These are phyloP conservation scores for Alternaria solani DNA, from an alignment of 2,329 filamentous ascomycete species.

Conservation along the genomic window DNA sequence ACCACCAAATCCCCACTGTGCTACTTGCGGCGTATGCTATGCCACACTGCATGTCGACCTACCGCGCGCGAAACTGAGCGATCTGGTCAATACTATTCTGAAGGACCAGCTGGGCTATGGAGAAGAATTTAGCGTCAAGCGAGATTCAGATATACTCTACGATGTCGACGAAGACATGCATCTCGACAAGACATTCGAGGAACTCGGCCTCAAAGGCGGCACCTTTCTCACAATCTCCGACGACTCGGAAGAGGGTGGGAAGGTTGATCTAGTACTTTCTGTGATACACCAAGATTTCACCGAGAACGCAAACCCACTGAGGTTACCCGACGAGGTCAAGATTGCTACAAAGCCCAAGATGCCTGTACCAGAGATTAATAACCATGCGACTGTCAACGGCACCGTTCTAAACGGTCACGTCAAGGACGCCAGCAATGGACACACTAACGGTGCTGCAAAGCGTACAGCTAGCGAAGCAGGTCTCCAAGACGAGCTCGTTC, in stretches of 20 bases:
- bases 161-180: conserved; percentile 91
- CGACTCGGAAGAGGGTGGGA: conserved; percentile 77
- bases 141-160: conserved; percentile 76
- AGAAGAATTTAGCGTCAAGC: conserved; percentile 81
- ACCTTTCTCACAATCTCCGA: conserved; percentile 85
- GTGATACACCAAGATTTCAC: conserved; percentile 64
- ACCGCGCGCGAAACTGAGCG: conserved; percentile 74
- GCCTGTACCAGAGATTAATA: conserved; percentile 37
- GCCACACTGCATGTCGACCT: conserved; percentile 73
- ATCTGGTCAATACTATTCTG: conserved; percentile 80
- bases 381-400: conserved; percentile 31
- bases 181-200: conserved; percentile 76
- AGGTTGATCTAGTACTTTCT: conserved; percentile 81
- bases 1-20: conserved; percentile 80
- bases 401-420: conserved; percentile 5
- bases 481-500: conserved; percentile 46
- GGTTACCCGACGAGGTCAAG: conserved; percentile 55
- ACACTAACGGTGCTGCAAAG: conserved; percentile 45
- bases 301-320: conserved; percentile 63
- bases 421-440: conserved; percentile 36
- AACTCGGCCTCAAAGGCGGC: conserved; percentile 77
- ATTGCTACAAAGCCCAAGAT: conserved; percentile 59
- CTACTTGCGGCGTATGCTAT: conserved; percentile 80
- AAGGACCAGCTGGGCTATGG: conserved; percentile 76
- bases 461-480: conserved; percentile 55